Base-by-base conservation (phyloP, 495 filamentous ascomycete genomes). In the Aspergillus baeticus region DNA sequence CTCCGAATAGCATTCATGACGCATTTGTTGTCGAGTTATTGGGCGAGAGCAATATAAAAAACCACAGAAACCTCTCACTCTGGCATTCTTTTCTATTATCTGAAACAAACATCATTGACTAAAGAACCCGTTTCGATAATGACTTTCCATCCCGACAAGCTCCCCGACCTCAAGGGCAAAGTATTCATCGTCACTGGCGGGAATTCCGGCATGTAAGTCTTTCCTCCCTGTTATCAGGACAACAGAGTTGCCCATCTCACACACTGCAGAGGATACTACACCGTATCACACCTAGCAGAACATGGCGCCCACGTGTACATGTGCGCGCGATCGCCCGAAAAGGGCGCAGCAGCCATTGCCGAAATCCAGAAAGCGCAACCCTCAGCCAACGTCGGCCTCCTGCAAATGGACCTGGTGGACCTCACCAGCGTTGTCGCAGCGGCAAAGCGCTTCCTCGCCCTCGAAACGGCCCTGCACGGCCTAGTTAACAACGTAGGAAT, bases 281-380 rank as follows among this genome's bases (percentile, higher is more conserved):
- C 26, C 26, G 26, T 29, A 3, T 29, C 26, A 3, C 26, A 29
- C 18, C 42, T 45, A n/a, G 15, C 42, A 18, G 1, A 1, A 2
- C 42, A 22, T 18, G 42, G 42, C 18, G 42, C 42, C 42, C 42
- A 22, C 42, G 42, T 45, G 15, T 45, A 45, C 42, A 45, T 45
- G 17, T 18, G 42, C 42, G 2, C 42, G 42, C 42, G 42, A n/a
- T 45, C 42, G 14, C 42, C 23, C 17, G 42, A 45, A 0, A 45
- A 45, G 14, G 42, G 17, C 42, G 22, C 18, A 18, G 23, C 42
- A n/a, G 42, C 42, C 13, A 45, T 45, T 2, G 18, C 18, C 17
- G 10, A n/a, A 1, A 45, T 45, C 42, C n/a, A 22, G 10, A 18
- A 18, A 18, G 18, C 18, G 23, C 20, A 6, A 3, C 42, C 42